Evolutionary conservation across 2,329 filamentous ascomycete genomes (phyloP), one percentile per base, ranked within the genome.

Genomic region (Alternaria brassicicola): DNA sequence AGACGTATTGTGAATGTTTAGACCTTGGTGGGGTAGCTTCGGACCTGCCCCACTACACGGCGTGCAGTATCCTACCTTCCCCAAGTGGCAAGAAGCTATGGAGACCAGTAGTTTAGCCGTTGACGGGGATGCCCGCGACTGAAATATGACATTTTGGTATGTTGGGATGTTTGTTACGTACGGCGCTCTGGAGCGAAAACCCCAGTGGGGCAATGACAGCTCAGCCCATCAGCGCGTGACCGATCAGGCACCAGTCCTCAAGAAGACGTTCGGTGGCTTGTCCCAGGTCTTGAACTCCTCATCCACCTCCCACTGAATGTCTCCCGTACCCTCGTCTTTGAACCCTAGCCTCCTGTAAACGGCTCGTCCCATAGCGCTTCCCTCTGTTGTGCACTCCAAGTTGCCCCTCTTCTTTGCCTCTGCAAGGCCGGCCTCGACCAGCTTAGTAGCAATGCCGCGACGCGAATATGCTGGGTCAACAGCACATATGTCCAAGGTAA

Each of bases 381-480:
- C 75, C 55, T 78, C 75, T 2, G 75, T 78, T 5, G 75, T 77
- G 38, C 70, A 73, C 53, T 78, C 75, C 42, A 78, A 35, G 12
- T 68, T 58, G 7, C 74, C 74, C 51, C 75, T 66, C 25, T 57
- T 66, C 62, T 73, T 72, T 7, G 75, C 75, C 47, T 78, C 75
- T 6, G 69, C 69, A 26, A 78, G 61, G 0, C 75, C 75, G 52
- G 62, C 71, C 52, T 75, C 65, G 0, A 76, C 73, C 36, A 77
- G 60, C 60, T 73, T 77, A 7, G 62, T 64, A 9, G 75, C 75
- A 56, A 78, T 71, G 7, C 75, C 78, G 25, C 73, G 69, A 10
- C 84, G 76, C 66, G 87, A 85, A 54, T 82, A 85, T 0, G 67
- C 74, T 1, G 85, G 85, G 58, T 86, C 79, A 5, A 86, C 84